Percentiles rank a stretch among this genome's conserved stretches.
Conservation (phyloP, 225 moss, liverwort and hornwort genomes). For the Sphagnum tenellum region DNA sequence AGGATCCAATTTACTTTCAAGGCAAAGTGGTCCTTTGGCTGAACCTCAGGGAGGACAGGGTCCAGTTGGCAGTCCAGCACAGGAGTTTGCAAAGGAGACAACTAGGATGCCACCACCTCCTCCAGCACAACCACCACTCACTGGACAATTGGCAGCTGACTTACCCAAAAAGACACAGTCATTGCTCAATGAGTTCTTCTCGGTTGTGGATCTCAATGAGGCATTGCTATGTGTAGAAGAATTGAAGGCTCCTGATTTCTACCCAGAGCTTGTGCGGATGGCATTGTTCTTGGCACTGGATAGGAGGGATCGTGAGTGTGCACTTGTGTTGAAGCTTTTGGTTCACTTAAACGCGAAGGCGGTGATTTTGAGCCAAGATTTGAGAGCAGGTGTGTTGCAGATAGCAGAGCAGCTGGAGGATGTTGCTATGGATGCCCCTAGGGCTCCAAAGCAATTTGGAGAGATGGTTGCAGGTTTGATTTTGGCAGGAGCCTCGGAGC, state of each 20-base stretch:
- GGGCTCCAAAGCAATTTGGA: constrained; percentile 51
- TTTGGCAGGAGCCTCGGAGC: constrained; percentile 25
- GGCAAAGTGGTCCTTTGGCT: constrained; percentile 5
- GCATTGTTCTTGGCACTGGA: constrained; percentile 36
- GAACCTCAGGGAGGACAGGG: neutral
- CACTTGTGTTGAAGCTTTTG: constrained; percentile 45
- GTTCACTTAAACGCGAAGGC: constrained; percentile 35
- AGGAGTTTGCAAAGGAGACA: constrained; percentile 4
- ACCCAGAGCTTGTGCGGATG: constrained; percentile 39
- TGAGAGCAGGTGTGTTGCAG: constrained; percentile 37
- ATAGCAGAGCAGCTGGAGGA: constrained; percentile 51
- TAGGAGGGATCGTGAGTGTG: constrained; percentile 44
- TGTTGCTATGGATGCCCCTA: constrained; percentile 46
- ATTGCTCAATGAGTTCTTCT: constrained; percentile 47
- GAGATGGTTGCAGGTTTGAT: constrained; percentile 36
- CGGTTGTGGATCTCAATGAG: constrained; percentile 42
- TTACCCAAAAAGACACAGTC: constrained; percentile 43
- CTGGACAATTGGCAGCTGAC: constrained; percentile 13
- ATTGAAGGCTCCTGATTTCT: constrained; percentile 30
- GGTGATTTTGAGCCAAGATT: constrained; percentile 28
- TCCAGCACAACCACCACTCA: constrained; percentile 1
- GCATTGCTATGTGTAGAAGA: constrained; percentile 53
- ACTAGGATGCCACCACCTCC: neutral
- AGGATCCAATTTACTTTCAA: constrained; percentile 12
- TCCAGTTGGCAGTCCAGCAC: neutral